Evolutionary conservation across 2,329 filamentous ascomycete species (phyloP).

Genomic region (Plectosphaerella cucumerina): DNA sequence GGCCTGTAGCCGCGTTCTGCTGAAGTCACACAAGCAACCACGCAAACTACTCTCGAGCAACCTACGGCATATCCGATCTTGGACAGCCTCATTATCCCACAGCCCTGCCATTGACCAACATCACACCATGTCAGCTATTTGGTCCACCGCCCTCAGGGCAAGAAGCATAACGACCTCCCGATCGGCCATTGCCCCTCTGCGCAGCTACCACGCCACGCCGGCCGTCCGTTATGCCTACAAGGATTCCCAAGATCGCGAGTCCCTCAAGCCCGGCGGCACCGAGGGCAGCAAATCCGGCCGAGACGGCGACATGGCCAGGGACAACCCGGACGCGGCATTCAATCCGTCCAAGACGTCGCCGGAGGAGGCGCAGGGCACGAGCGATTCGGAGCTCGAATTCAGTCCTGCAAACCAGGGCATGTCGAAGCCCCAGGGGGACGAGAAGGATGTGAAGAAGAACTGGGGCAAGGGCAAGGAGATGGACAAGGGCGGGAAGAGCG

Average conservation of each 20-base stretch:
- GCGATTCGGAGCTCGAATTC: slow-evolving; percentile 31
- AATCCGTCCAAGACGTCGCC: slow-evolving; percentile 64
- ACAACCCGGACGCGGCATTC: slow-evolving; percentile 60
- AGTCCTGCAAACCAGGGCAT: slow-evolving; percentile 42
- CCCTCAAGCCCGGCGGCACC: slow-evolving; percentile 58
- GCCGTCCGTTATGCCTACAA: slow-evolving; percentile 36
- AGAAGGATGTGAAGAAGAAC: slow-evolving; percentile 26
- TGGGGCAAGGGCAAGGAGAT: slow-evolving; percentile 27
- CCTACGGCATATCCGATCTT: background rate
- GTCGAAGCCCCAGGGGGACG: slow-evolving; percentile 31
- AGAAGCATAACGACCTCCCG: background rate
- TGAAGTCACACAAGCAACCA: too few relatives aligned
- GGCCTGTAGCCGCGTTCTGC: too few relatives aligned
- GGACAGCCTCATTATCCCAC: background rate
- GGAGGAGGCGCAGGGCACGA: slow-evolving; percentile 46
- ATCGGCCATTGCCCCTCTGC: background rate
- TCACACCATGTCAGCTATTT: background rate
- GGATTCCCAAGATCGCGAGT: slow-evolving; percentile 52
- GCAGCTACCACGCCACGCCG: slow-evolving; percentile 27
- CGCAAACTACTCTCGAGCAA: too few relatives aligned
- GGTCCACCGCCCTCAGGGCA: background rate
- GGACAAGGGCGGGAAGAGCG: slow-evolving; percentile 28
- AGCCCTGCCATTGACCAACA: too few relatives aligned
- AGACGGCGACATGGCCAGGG: slow-evolving; percentile 54
- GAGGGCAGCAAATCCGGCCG: slow-evolving; percentile 68